Conservation (phyloP, 2,329 filamentous ascomycete species). For the Cladosporium sphaerospermum region DNA sequence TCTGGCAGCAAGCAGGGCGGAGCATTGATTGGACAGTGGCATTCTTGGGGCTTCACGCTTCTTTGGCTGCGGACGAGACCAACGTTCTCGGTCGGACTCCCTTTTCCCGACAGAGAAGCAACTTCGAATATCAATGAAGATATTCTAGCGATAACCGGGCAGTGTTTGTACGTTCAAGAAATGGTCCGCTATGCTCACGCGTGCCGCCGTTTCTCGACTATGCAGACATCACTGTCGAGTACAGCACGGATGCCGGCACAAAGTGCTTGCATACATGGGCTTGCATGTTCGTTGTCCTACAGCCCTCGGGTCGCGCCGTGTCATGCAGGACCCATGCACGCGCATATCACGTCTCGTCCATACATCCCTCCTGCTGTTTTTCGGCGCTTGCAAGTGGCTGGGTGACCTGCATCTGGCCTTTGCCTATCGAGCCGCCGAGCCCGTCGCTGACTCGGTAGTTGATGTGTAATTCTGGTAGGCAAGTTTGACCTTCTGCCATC, state of each 20-base stretch:
- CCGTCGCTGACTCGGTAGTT: constrained; percentile 3
- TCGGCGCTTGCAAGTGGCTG: constrained; percentile 11
- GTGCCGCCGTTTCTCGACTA: neutral
- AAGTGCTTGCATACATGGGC: too few species aligned
- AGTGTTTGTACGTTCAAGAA: too few species aligned
- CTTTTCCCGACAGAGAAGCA: neutral
- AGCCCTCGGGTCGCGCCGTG: constrained; percentile 1
- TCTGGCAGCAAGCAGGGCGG: neutral
- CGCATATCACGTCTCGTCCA: constrained; percentile 9
- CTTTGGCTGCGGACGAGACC: neutral
- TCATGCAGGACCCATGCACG: constrained; percentile 3
- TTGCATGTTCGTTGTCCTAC: too few species aligned
- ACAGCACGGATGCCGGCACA: neutral
- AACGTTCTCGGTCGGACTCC: neutral
- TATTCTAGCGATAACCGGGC: too few species aligned
- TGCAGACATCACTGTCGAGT: neutral
- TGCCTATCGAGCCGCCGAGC: neutral
- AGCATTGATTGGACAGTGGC: neutral
- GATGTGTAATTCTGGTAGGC: neutral
- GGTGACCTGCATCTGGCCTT: constrained; percentile 4
- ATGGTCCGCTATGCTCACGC: too few species aligned
- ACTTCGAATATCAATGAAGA: too few species aligned
- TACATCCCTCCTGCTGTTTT: neutral
- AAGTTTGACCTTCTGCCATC: neutral
- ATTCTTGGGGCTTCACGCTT: neutral